Evolutionary conservation across 2,329 filamentous ascomycete species (phyloP), one percentile per base, ranked within the genome.

Genomic region (Colletotrichum camelliae): DNA sequence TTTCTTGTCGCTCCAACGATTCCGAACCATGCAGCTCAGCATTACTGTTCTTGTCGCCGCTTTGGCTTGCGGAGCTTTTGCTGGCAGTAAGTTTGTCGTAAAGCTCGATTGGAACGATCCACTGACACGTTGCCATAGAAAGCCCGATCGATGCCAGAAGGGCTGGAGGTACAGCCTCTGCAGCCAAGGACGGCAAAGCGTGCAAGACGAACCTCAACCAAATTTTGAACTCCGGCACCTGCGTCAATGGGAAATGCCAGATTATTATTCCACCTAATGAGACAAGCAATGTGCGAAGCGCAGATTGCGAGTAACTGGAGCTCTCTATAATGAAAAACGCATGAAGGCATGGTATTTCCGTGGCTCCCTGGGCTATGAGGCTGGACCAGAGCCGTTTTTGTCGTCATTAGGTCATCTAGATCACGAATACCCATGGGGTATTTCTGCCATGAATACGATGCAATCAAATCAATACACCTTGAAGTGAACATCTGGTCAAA

Each of bases 381-480:
- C 39, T n/a, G n/a, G 39, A 12, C 9, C n/a, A n/a, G 39, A n/a
- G 18, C 5, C 0, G 39, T 9, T 0, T n/a, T 48, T n/a, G 9
- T 0, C 9, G 9, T 0, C 9, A n/a, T n/a, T 4, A n/a, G 0
- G 0, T 48, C 5, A 1, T 2, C 18, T 48, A n/a, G 39, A 48
- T 18, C 16, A 39, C 9, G 18, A 48, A n/a, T 4, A n/a, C 9
- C 39, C 18, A n/a, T 48, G 3, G 21, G 1, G 21, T 52, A 18
- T 18, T 7, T 10, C 43, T 2, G 4, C 43, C 43, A 52, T 7
- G 10, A 21, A 4, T 52, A 24, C n/a, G n/a, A 13, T 21, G 43
- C n/a, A 2, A 52, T 21, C 10, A 21, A 52, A 13, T 2, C n/a
- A 52, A 4, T 24, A 7, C 6, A n/a, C 1, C n/a, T 52, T 52